Evolutionary conservation across 371 early-diverging fungal genomes (phyloP), one percentile per base, ranked within the genome.

Genomic region (Choanephora cucurbitarum): DNA sequence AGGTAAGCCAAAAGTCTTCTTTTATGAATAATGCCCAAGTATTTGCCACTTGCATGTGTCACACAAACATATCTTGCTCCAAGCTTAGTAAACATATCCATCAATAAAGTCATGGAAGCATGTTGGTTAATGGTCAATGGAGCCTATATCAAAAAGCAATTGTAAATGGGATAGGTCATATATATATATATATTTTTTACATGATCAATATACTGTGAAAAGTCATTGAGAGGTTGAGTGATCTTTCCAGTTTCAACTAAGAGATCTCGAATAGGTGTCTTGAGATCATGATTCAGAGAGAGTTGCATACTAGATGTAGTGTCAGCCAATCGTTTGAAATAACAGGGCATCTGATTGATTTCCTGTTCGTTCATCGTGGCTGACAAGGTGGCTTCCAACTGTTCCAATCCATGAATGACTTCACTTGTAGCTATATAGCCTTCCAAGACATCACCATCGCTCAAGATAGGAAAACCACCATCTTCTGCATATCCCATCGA

Each of bases 341-440:
- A 55, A 58, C 60, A 57, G 39, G 75, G 58, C n/a, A 72, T 58
- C 49, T 64, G 21, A 42, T 54, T 11, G 41, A 62, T 31, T 55
- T 76, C 55, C 51, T 64, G 57, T 46, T 79, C 73, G 2, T 64
- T 58, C 53, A 73, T 72, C 0, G 76, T 71, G 0, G 62, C 49
- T 19, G 66, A 68, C 44, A 64, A 53, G 8, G 58, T 68, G 13
- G 58, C 51, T 48, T 69, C 73, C 40, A 82, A 60, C 34, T 70
- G 70, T 32, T 74, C 73, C 33, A 92, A 55, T 0, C 90, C 93
- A 60, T 91, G 91, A n/a, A 81, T 67, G 11, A 97, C 66, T 59
- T 97, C 97, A 22, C 81, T 82, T 18, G 86, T 86, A 0, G 89
- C 90, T 47, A 96, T 87, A 64, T 91, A 97, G 0, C 97, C 96